Base-by-base conservation (phyloP, 192 early-diverging fungal genomes). In the Backusella circina region DNA sequence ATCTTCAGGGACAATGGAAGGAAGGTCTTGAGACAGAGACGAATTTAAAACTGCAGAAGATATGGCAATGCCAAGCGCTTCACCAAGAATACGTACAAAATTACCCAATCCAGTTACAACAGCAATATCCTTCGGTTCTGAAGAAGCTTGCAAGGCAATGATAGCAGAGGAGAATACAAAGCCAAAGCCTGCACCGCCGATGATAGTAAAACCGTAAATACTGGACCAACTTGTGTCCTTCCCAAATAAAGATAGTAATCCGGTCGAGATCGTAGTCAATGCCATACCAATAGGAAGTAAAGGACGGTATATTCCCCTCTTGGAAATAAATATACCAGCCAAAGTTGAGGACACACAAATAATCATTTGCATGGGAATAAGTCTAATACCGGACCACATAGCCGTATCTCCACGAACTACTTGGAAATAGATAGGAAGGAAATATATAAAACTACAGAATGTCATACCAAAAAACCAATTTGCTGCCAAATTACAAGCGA, bases 321-420 rank as follows among this genome's bases (percentile, higher is more conserved):
- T 68, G 31, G 76, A 75, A 38, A 82, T 82, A 13, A 71, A 28
- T 15, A 75, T 61, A 39, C 83, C 83, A 26, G 69, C 61, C n/a
- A n/a, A 16, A 4, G 77, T 79, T 15, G 80, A 75, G 8, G 36
- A 26, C 10, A 70, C 44, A 32, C 35, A 44, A 15, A 84, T 79
- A 18, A 70, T 32, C 47, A 81, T 37, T 23, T 82, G 71, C 71
- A 84, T 69, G 1, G 80, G 80, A 38, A 84, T 77, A 41, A 79
- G 41, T 37, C 80, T 78, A 12, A 84, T 67, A 72, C 83, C 83
- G 2, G 77, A 81, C 67, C 66, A 37, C 35, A 78, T 84, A 1
- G 83, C 80, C 6, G 85, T 76, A 41, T 91, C 88, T 37, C 90
- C 92, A 51, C 90, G 83, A 21, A 95, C 92, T 47, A 97, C 84